Evolutionary conservation across 768 basidiomycete genomes (phyloP).

Genomic region (Cystofilobasidium capitatum): DNA sequence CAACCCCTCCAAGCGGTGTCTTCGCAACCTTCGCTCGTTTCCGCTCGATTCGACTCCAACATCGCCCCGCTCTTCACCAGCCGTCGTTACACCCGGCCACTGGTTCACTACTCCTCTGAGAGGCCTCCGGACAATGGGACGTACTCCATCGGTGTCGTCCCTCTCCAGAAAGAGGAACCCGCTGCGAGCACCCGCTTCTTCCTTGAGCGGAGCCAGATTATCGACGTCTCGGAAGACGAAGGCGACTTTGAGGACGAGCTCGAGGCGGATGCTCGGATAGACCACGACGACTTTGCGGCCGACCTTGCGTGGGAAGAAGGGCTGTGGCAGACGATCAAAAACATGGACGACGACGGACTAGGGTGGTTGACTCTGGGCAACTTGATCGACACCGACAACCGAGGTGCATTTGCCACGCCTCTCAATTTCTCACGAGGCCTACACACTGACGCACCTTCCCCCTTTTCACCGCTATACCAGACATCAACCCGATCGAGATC

Average conservation of each 20-base stretch:
- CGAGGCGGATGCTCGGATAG: background rate
- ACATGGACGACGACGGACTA: background rate
- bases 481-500: background rate
- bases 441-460: too few relatives aligned
- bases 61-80: too few relatives aligned
- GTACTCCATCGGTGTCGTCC: background rate
- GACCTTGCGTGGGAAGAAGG: background rate
- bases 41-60: too few relatives aligned
- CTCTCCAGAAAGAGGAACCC: background rate
- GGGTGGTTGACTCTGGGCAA: slow-evolving; percentile 2
- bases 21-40: too few relatives aligned
- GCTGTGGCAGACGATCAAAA: background rate
- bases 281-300: background rate
- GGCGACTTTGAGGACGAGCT: background rate
- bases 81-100: too few relatives aligned
- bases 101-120: too few relatives aligned
- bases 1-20: too few relatives aligned
- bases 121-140: too few relatives aligned
- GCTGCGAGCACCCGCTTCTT: background rate
- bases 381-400: background rate
- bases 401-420: background rate
- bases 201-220: background rate
- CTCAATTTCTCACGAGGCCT: background rate
- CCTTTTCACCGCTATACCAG: too few relatives aligned
- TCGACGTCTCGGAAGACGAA: background rate